Evolutionary conservation across 352 stramenopile genomes (phyloP).

Genomic region (Globisporangium okanoganense): DNA sequence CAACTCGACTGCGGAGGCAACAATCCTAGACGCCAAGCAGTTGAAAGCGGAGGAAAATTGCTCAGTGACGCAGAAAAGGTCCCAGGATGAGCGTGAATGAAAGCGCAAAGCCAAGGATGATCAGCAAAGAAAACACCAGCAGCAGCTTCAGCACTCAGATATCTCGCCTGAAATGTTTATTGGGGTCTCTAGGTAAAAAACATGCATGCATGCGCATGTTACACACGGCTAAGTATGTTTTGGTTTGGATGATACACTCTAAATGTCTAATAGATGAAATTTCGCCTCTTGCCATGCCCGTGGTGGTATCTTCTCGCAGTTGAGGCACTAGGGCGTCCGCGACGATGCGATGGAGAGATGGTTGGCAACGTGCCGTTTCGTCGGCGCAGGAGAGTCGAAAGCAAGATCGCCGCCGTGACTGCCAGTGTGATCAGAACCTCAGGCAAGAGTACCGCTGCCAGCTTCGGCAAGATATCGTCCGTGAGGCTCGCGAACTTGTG

Average conservation of each 20-base stretch:
- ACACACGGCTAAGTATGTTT: neutral
- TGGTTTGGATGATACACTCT: conserved; percentile 9
- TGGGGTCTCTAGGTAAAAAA: conserved; percentile 12
- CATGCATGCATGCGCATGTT: neutral
- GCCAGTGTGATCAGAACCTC: conserved; percentile 50
- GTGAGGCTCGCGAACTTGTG: conserved; percentile 73
- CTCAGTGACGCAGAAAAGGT: conserved; percentile 8
- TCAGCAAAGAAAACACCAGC: conserved; percentile 17
- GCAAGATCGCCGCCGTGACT: conserved; percentile 47
- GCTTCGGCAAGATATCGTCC: conserved; percentile 53
- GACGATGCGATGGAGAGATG: conserved; percentile 24
- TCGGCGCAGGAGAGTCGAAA: conserved; percentile 60
- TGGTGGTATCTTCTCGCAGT: neutral
- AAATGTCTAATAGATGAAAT: conserved; percentile 44
- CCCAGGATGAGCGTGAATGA: conserved; percentile 16
- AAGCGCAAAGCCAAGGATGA: conserved; percentile 6
- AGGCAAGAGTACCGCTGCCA: conserved; percentile 43
- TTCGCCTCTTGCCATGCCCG: conserved; percentile 26
- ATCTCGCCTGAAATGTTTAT: conserved; percentile 28
- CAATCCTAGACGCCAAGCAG: conserved; percentile 6
- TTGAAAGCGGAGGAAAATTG: conserved; percentile 8
- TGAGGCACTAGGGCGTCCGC: conserved; percentile 24
- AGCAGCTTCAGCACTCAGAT: conserved; percentile 11
- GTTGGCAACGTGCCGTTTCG: conserved; percentile 26
- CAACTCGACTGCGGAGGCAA: neutral